Conservation (phyloP, 768 basidiomycete species). For the Kwoniella sp. region DNA sequence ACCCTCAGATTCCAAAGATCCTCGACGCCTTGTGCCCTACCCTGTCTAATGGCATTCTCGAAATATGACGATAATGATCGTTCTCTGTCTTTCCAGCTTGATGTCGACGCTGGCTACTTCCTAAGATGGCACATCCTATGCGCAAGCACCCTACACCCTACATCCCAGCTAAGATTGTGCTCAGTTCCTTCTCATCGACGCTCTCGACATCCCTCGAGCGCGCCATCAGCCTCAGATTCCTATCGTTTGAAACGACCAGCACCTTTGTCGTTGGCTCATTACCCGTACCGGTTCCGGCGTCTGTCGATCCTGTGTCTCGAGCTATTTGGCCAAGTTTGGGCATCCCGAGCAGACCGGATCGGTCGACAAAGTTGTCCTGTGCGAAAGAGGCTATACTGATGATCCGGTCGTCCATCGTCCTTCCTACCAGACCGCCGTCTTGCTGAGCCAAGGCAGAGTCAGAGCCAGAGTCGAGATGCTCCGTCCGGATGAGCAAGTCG, state of each 20-base stretch:
- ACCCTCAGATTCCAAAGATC: no score
- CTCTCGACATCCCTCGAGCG: slow-evolving; percentile 81
- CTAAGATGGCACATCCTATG: no score
- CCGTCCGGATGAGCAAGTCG: slow-evolving; percentile 77
- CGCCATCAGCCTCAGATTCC: slow-evolving; percentile 89
- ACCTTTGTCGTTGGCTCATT: slow-evolving; percentile 68
- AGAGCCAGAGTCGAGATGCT: slow-evolving; percentile 68
- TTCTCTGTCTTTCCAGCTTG: no score
- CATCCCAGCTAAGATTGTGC: slow-evolving; percentile 61
- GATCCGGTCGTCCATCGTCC: slow-evolving; percentile 93
- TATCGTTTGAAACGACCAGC: slow-evolving; percentile 84
- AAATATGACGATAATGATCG: no score
- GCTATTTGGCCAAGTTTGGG: slow-evolving; percentile 26
- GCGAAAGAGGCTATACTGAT: slow-evolving; percentile 92
- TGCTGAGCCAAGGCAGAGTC: slow-evolving; percentile 1
- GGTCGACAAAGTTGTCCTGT: slow-evolving; percentile 86
- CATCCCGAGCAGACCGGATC: slow-evolving; percentile 69
- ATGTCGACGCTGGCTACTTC: no score
- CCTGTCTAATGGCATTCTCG: no score
- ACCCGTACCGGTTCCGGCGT: slow-evolving; percentile 38
- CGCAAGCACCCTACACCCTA: slow-evolving; percentile 2
- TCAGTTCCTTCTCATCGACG: slow-evolving; percentile 83
- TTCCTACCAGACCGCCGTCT: slow-evolving; percentile 60
- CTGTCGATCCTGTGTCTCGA: slow-evolving; percentile 24
- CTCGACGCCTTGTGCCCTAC: no score